Evolutionary conservation across 1,284 basidiomycete species (phyloP), one percentile per base, ranked within the genome.

Genomic region (Boletus smithii): DNA sequence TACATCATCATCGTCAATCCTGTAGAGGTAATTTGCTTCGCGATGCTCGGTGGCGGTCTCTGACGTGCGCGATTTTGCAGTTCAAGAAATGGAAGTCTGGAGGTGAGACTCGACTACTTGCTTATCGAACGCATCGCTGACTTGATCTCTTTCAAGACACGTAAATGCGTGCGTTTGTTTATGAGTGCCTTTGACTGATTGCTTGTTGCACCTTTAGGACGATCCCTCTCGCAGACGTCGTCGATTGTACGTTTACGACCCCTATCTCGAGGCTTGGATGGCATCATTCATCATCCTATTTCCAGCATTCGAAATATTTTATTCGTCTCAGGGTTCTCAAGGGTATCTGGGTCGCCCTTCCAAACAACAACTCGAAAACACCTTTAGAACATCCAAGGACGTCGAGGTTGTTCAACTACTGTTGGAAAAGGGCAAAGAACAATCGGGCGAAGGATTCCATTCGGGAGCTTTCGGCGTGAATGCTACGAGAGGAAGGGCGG

Each of bases 21-120:
- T 6, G 71, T 63, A 34, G 79, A 85, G 77, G 88, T 90, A 56
- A 38, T 73, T 59, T 23, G 23, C 36, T 30, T 46, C 29, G 27
- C 24, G 35, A 37, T 50, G 42, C 17, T 46, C 29, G 37, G 46
- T 37, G 50, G 50, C 52, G 35, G 51, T 49, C 29, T 37, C 38
- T 49, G 46, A 67, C 36, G 26, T 16, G 29, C 10, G 8, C 17
- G 22, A 23, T 26, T 4, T 18, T 32, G 8, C 55, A 91, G 88
- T 88, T 73, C 68, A 79, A 81, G 71, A 86, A 83, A 65, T 91
- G 85, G 83, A 85, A 81, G 67, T 76, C 72, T 11, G 88, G 85
- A 74, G 86, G 86, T 88, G 57, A 53, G 55, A 70, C 75, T 59
- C 20, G 30, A 44, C 40, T 22, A 14, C n/a, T 26, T 8, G 31